These are phyloP conservation scores for Microdochium paspali DNA, from an alignment of 2,329 filamentous ascomycete species.

Conservation along the genomic window DNA sequence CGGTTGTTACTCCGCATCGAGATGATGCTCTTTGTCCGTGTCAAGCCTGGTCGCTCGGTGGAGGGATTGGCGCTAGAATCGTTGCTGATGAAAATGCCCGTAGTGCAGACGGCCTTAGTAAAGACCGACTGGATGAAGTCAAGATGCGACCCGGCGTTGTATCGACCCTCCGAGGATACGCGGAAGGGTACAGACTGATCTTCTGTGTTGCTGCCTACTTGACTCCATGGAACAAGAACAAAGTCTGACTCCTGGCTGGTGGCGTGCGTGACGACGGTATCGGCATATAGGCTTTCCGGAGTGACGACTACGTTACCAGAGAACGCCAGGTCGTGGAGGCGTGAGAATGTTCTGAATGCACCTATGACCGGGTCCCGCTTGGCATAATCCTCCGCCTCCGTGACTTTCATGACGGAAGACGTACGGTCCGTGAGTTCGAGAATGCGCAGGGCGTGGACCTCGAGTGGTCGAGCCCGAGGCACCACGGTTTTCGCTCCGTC, in stretches of 20 bases:
- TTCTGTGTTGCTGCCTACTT: constrained; percentile 67
- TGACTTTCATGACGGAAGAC: constrained; percentile 90
- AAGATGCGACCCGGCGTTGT: constrained; percentile 55
- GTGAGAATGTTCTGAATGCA: constrained; percentile 80
- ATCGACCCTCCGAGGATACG: constrained; percentile 44
- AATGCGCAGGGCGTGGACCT: constrained; percentile 78
- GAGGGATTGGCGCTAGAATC: constrained; percentile 29
- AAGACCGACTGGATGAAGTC: constrained; percentile 65
- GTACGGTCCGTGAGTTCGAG: constrained; percentile 84
- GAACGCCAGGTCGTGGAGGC: constrained; percentile 73
- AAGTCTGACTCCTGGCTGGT: constrained; percentile 63
- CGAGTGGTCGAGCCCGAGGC: constrained; percentile 40
- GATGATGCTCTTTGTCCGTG: constrained; percentile 40
- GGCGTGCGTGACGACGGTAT: constrained; percentile 63
- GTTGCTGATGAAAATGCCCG: constrained; percentile 73
- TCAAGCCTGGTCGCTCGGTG: constrained; percentile 27
- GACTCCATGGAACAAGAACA: constrained; percentile 82
- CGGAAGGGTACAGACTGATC: constrained; percentile 34
- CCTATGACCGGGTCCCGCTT: constrained; percentile 79
- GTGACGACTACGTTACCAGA: constrained; percentile 75
- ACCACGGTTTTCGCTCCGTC: constrained; percentile 11
- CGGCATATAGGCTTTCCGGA: constrained; percentile 68
- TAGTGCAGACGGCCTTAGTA: constrained; percentile 52
- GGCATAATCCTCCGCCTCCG: constrained; percentile 66
- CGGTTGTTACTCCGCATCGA: constrained; percentile 51